Conservation (phyloP, 306 rosid genomes). For the Rosa multiflora region DNA sequence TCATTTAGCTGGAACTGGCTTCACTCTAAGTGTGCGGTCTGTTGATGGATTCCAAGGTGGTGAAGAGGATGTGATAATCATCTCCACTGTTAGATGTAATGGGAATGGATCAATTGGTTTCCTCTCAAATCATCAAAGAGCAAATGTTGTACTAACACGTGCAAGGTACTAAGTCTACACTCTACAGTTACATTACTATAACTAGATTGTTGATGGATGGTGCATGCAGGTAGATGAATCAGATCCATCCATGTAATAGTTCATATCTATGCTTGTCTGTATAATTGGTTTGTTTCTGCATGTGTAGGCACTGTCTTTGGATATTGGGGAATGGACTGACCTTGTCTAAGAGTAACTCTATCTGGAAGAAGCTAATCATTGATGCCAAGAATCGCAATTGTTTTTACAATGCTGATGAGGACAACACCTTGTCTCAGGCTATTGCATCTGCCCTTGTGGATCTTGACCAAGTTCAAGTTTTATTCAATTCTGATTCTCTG, state of each 20-base stretch:
- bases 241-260: neutral
- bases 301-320: constrained; percentile 40
- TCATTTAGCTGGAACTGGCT: constrained; percentile 16
- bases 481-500: neutral
- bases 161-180: constrained; percentile 41
- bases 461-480: neutral
- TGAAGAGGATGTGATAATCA: constrained; percentile 58
- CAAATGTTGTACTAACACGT: constrained; percentile 56
- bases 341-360: constrained; percentile 18
- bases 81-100: constrained; percentile 39
- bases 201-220: neutral
- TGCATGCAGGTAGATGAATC: neutral
- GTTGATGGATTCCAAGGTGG: constrained; percentile 74
- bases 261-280: neutral
- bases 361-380: constrained; percentile 36
- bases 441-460: constrained; percentile 18
- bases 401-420: constrained; percentile 30
- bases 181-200: neutral
- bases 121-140: constrained; percentile 47
- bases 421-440: constrained; percentile 24
- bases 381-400: constrained; percentile 38
- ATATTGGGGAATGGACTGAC: constrained; percentile 38
- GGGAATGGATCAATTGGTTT: constrained; percentile 43
- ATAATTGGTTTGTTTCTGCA: neutral
- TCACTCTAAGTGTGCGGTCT: constrained; percentile 46